These are phyloP conservation scores for Cercospora berteroae DNA, from an alignment of 2,329 filamentous ascomycete genomes.

Conservation along the genomic window DNA sequence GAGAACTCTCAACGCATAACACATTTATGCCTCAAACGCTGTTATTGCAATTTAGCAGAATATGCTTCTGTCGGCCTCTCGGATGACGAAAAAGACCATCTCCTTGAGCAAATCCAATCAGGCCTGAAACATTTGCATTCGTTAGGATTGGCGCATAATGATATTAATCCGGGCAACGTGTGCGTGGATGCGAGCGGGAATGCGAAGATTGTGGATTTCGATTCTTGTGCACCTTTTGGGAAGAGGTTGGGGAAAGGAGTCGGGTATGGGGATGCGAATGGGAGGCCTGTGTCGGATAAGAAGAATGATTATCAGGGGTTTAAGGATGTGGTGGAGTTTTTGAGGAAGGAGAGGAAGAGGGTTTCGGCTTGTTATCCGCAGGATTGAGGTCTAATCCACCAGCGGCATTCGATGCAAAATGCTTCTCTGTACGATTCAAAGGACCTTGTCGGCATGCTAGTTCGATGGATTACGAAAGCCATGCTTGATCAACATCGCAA, in stretches of 20 bases:
- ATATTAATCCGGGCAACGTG: slow-evolving; percentile 34
- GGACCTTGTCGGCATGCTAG: neutral
- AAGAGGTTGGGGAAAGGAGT: slow-evolving; percentile 31
- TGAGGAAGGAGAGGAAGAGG: slow-evolving; percentile 5
- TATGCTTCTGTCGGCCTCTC: slow-evolving; percentile 24
- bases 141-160: slow-evolving; percentile 33
- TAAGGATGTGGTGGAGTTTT: slow-evolving; percentile 5
- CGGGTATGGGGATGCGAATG: slow-evolving; percentile 13
- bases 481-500: neutral
- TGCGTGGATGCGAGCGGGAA: slow-evolving; percentile 35
- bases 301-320: slow-evolving; percentile 26
- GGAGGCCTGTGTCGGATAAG: slow-evolving; percentile 20
- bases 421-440: neutral
- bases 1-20: slow-evolving; percentile 28
- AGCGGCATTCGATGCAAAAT: neutral
- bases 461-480: neutral
- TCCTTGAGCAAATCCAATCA: slow-evolving; percentile 29
- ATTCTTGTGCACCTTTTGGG: slow-evolving; percentile 37
- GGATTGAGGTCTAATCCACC: neutral
- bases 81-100: slow-evolving; percentile 20
- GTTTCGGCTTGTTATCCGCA: slow-evolving; percentile 10
- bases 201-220: slow-evolving; percentile 41
- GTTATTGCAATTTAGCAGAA: slow-evolving; percentile 30
- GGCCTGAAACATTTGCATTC: slow-evolving; percentile 40
- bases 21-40: slow-evolving; percentile 33